Base-by-base conservation (phyloP, 768 basidiomycete genomes). In the Lactifluus volemus region DNA sequence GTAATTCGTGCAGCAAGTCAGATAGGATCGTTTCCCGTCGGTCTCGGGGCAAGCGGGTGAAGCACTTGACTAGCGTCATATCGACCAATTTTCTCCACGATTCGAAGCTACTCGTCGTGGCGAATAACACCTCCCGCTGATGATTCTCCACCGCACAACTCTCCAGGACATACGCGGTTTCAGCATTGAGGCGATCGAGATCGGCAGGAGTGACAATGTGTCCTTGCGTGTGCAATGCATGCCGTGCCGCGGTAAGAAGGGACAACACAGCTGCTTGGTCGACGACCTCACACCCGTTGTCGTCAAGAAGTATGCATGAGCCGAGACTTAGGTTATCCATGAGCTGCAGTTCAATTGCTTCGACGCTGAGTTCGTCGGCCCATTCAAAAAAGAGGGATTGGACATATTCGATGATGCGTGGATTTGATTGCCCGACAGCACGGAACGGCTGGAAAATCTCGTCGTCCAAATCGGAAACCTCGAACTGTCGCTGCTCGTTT, bases 91-190 rank as follows among this genome's bases (percentile, higher is more conserved):
- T 79, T 59, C 87, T 84, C 95, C 95, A 98, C 0, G 94, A 80
- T 60, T 88, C 85, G 69, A 91, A 88, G 42, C 86, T 85, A 8
- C 76, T 76, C 4, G 82, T 80, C 25, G 85, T 78, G 12, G 92
- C 87, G 68, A 86, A 79, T 3, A 81, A 76, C 8, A 98, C 82
- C 68, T 90, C 84, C 12, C 93, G 83, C 19, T 89, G 84, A 70
- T 93, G 88, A 67, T 98, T 98, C 72, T 94, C 93, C 56, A 88
- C 79, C 0, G 84, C 88, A 60, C 92, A 89, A 57, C 89, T 90
- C 69, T 89, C 85, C 63, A 97, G 67, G 49, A 98, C 80, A 65
- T 92, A 93, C 0, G 74, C 75, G 9, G 81, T 83, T 72, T 98
- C 96, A 3, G 74, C 72, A 48, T 78, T 78, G 32, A 93, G 76